phyloP scores from a whole-genome alignment of 2,329 filamentous ascomycete genomes.

The Teratosphaeria gauchensis region DNA sequence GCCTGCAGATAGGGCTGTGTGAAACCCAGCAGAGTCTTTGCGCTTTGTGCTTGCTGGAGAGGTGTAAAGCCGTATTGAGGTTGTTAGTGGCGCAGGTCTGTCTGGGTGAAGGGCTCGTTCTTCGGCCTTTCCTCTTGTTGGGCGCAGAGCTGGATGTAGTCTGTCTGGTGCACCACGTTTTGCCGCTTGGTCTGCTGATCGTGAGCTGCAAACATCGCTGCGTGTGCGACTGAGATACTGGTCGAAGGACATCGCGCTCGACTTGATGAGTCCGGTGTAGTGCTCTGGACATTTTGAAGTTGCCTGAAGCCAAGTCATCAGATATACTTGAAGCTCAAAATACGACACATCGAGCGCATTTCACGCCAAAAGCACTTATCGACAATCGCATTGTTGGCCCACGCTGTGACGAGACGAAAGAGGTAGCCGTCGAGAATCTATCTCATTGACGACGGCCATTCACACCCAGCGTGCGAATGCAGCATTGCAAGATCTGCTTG shows the following conservation, averaged over 20 bases:
- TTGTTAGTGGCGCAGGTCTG: neutral
- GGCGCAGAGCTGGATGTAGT: neutral
- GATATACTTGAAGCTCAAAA: neutral
- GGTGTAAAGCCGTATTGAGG: neutral
- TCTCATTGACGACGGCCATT: no score
- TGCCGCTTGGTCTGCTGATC: neutral
- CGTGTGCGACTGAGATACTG: neutral
- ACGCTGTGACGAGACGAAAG: no score
- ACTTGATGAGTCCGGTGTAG: neutral
- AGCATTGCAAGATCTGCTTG: no score
- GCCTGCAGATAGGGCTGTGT: neutral
- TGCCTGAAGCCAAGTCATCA: neutral
- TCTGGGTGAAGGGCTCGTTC: neutral
- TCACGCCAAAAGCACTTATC: no score
- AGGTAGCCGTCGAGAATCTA: no score
- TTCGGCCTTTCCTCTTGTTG: neutral
- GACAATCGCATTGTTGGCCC: no score
- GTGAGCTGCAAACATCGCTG: neutral
- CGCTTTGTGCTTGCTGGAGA: neutral
- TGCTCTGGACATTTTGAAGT: neutral
- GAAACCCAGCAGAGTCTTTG: neutral
- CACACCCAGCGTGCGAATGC: no score
- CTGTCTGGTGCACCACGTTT: neutral
- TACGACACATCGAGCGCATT: no score
- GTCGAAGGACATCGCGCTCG: neutral